Percentiles rank a stretch among this genome's conserved stretches.
Conservation (phyloP, 2,329 filamentous ascomycete species). For the Emericellopsis atlantica region DNA sequence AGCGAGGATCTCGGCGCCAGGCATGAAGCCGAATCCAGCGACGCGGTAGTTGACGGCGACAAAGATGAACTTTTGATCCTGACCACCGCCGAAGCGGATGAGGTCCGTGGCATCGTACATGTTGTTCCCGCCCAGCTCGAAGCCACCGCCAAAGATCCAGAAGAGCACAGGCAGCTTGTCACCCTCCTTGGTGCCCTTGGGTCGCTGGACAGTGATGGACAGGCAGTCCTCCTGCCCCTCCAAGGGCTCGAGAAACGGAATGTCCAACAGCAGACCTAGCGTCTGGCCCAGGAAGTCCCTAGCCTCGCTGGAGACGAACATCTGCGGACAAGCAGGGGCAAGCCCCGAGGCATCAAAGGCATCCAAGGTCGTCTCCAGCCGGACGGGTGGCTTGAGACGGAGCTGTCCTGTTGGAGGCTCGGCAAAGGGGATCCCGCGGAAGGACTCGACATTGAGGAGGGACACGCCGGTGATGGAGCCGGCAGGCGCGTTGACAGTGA, state of each 20-base stretch:
- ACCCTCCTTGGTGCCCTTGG: conserved; percentile 36
- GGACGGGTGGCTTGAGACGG: conserved; percentile 56
- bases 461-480: conserved; percentile 37
- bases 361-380: conserved; percentile 41
- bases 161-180: conserved; percentile 54
- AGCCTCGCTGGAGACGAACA: conserved; percentile 42
- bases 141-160: conserved; percentile 61
- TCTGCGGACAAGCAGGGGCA: conserved; percentile 59
- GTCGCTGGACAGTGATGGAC: conserved; percentile 46
- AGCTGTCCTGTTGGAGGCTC: conserved; percentile 53
- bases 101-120: conserved; percentile 40
- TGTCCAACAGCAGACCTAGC: conserved; percentile 35
- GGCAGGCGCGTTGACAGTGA: conserved; percentile 40
- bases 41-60: conserved; percentile 71
- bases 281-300: conserved; percentile 26
- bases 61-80: conserved; percentile 49
- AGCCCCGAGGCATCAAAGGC: conserved; percentile 45
- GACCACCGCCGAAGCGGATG: conserved; percentile 27
- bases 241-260: conserved; percentile 48
- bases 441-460: conserved; percentile 46
- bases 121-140: conserved; percentile 36
- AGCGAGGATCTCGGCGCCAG: conserved; percentile 52
- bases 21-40: conserved; percentile 62
- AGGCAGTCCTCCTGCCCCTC: conserved; percentile 53
- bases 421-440: conserved; percentile 66